phyloP scores from a whole-genome alignment of 495 filamentous ascomycete species.

The Penicillium pulvis region DNA sequence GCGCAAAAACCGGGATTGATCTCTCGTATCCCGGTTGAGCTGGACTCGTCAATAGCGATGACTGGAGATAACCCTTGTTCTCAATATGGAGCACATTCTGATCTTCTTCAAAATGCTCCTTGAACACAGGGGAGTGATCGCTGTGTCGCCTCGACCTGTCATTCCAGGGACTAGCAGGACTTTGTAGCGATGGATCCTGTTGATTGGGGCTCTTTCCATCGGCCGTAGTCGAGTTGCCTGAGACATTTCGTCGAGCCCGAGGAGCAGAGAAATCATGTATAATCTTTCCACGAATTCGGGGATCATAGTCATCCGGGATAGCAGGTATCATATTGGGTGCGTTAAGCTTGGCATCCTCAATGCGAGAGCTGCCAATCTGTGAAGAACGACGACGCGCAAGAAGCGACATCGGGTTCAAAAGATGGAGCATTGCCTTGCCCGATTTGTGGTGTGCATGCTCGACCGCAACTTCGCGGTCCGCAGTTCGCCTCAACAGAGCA shows the following conservation, averaged over 20 bases:
- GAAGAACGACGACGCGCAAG: conserved; percentile 60
- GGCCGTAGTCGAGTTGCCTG: conserved; percentile 33
- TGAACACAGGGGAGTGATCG: conserved; percentile 65
- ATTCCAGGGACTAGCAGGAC: conserved; percentile 17
- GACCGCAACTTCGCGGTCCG: conserved; percentile 34
- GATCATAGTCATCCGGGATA: conserved; percentile 76
- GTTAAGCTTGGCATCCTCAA: conserved; percentile 50
- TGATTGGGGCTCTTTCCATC: conserved; percentile 11
- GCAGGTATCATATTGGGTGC: conserved; percentile 56
- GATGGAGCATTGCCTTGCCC: conserved; percentile 64
- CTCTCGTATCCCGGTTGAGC: conserved; percentile 35
- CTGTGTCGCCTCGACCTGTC: conserved; percentile 39
- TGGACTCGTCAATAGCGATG: conserved; percentile 43
- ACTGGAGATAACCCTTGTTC: conserved; percentile 52
- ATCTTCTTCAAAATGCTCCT: conserved; percentile 69
- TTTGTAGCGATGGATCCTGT: conserved; percentile 19
- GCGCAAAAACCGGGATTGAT: conserved; percentile 53
- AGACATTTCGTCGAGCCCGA: conserved; percentile 59
- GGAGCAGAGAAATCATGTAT: conserved; percentile 93
- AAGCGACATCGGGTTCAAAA: conserved; percentile 68
- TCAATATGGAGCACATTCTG: conserved; percentile 50
- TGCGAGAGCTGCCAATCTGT: conserved; percentile 44
- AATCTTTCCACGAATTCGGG: conserved; percentile 77
- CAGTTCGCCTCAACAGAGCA: conserved; percentile 22
- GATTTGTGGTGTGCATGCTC: conserved; percentile 41